phyloP scores from a whole-genome alignment of 371 early-diverging fungal species.

The Umbelopsis sp. region DNA sequence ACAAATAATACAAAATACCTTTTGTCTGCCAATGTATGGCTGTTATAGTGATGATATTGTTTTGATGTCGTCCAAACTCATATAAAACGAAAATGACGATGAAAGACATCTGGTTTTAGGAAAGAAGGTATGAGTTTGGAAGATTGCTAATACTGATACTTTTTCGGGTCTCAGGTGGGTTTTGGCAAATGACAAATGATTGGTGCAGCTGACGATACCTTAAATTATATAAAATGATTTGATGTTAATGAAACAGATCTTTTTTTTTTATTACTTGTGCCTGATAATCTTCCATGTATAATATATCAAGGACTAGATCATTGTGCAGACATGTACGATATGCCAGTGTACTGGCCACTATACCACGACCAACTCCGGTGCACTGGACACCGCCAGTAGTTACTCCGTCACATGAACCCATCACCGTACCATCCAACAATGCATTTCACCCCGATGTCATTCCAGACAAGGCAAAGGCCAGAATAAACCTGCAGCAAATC shows the following conservation, averaged over 20 bases:
- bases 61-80: not conserved
- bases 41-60: not conserved
- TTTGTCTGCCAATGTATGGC: no score
- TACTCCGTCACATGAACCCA: slow-evolving; percentile 40
- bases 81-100: no score
- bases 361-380: slow-evolving; percentile 21
- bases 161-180: not conserved
- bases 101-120: no score
- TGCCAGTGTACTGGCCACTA: slow-evolving; percentile 28
- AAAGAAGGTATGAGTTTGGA: no score
- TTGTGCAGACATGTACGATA: slow-evolving; percentile 20
- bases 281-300: not conserved
- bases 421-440: slow-evolving; percentile 48
- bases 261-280: not conserved
- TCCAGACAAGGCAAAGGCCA: slow-evolving; percentile 38
- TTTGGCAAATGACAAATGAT: not conserved
- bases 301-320: not conserved
- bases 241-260: not conserved
- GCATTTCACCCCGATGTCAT: slow-evolving; percentile 47
- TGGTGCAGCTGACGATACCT: not conserved
- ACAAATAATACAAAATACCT: not conserved
- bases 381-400: slow-evolving; percentile 26
- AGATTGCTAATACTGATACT: not conserved
- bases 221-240: no score
- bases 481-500: slow-evolving; percentile 36